Percentiles rank a stretch among this genome's conserved stretches.
phyloP scores from a whole-genome alignment of 202 grass and related monocot genomes.

The Setaria italica region DNA sequence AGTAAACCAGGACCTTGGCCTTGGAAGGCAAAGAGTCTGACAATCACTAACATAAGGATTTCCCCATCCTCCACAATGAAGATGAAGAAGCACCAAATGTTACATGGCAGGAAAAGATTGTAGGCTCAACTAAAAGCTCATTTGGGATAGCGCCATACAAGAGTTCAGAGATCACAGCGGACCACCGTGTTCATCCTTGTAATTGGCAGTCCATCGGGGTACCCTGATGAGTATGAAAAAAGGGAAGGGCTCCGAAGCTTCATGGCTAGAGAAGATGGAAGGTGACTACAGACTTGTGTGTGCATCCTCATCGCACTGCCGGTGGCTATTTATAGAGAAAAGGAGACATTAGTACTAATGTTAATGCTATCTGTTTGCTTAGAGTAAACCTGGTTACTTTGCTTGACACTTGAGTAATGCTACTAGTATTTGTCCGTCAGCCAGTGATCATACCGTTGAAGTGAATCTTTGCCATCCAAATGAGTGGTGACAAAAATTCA shows the following conservation, averaged over 20 bases:
- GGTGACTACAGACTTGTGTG: background rate
- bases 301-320: background rate
- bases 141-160: constrained; percentile 31
- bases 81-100: constrained; percentile 14
- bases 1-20: constrained; percentile 9
- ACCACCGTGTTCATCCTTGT: background rate
- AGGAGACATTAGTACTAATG: background rate
- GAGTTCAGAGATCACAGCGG: constrained; percentile 3
- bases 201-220: background rate
- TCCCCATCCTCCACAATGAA: constrained; percentile 28
- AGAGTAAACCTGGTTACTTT: background rate
- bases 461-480: constrained; percentile 45
- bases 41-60: constrained; percentile 45
- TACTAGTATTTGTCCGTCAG: too few species aligned
- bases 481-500: constrained; percentile 3
- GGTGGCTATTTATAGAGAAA: constrained; percentile 15
- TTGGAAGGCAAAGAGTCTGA: constrained; percentile 20
- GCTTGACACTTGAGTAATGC: background rate
- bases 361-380: background rate
- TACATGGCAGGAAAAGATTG: background rate
- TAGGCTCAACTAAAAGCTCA: constrained; percentile 40
- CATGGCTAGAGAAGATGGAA: constrained; percentile 18
- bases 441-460: background rate
- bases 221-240: background rate
- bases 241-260: constrained; percentile 1